Evolutionary conservation across 2,329 filamentous ascomycete species (phyloP).

Genomic region (Coniosporium tulheliwenetii): DNA sequence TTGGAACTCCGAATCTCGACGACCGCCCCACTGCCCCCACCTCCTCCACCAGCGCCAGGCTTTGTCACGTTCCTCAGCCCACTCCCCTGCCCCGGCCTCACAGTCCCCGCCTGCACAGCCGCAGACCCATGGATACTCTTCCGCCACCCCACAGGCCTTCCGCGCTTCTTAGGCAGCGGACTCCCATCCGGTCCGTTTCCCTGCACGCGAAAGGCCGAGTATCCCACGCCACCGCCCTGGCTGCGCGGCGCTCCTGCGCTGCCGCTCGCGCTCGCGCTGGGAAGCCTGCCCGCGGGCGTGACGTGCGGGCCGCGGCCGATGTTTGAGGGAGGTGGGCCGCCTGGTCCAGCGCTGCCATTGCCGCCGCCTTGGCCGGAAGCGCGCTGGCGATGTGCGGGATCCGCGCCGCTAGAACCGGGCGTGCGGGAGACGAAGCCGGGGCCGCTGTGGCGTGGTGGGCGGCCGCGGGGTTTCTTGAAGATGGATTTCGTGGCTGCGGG

Average conservation of each 20-base stretch:
- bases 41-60: conserved; percentile 3
- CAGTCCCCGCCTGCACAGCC: conserved; percentile 7
- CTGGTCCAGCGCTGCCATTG: neutral
- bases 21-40: neutral
- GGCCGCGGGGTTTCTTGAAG: conserved; percentile 13
- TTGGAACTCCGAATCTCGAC: neutral
- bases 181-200: conserved; percentile 17
- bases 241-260: neutral
- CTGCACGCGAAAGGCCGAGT: conserved; percentile 23
- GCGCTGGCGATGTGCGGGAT: neutral
- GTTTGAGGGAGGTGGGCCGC: neutral
- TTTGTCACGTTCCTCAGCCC: neutral
- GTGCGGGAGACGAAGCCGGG: conserved; percentile 5
- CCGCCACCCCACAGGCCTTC: conserved; percentile 33
- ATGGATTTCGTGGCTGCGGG: conserved; percentile 1
- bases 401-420: neutral
- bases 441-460: conserved; percentile 17
- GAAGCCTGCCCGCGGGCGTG: neutral
- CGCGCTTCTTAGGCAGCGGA: conserved; percentile 25
- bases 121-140: conserved; percentile 28
- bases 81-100: neutral
- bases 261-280: neutral
- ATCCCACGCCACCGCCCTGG: conserved; percentile 14
- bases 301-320: too few relatives aligned
- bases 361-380: neutral